Evolutionary conservation across 306 rosid genomes (phyloP).

Genomic region (Rubus idaeus): DNA sequence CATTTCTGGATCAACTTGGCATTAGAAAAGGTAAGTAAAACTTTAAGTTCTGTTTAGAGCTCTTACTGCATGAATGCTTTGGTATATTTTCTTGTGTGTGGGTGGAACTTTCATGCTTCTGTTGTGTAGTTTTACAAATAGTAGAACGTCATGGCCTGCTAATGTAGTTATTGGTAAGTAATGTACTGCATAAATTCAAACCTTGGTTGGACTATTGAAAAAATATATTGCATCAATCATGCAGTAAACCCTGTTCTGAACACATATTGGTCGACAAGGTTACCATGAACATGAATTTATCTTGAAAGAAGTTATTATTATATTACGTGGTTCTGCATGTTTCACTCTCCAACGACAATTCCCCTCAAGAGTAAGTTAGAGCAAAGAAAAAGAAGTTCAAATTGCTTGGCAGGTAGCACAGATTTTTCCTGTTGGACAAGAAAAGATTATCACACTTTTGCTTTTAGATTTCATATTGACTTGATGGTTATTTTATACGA

Average conservation of each 20-base stretch:
- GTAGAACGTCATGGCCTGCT: background rate
- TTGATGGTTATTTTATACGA: background rate
- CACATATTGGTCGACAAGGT: background rate
- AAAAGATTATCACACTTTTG: background rate
- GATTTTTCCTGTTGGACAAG: background rate
- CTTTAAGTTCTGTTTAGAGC: conserved; percentile 5
- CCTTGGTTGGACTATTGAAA: background rate
- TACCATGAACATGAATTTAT: background rate
- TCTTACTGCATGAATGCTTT: background rate
- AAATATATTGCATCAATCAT: background rate
- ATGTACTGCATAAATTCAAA: background rate
- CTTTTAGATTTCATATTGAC: background rate
- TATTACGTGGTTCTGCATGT: too few species aligned
- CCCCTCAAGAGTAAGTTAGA: background rate
- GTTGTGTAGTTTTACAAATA: background rate
- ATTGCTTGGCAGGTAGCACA: background rate
- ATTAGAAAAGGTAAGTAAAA: conserved; percentile 58
- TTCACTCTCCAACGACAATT: too few species aligned
- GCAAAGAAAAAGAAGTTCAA: background rate
- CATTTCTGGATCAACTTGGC: conserved; percentile 94
- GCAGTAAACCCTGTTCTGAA: background rate
- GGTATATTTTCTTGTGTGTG: background rate
- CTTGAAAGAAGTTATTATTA: background rate
- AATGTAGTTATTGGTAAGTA: background rate
- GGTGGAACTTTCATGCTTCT: background rate